Percentiles rank a stretch among this genome's conserved stretches.
Conservation (phyloP, 192 early-diverging fungal species). For the Podochytrium sp. region DNA sequence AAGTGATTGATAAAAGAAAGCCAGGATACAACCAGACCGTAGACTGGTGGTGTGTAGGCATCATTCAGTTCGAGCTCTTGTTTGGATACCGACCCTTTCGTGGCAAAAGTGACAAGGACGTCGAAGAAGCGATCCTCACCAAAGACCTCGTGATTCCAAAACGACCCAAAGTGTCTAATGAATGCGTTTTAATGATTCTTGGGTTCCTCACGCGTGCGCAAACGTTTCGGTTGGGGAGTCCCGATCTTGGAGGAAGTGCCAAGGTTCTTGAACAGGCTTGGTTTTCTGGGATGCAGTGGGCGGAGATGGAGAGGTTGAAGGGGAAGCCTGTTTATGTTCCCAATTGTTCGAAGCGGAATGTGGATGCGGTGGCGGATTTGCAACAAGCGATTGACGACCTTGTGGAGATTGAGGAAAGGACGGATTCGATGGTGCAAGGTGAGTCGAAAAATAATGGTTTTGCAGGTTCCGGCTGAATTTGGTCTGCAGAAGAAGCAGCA, state of each 20-base stretch:
- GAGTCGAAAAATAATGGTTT: too few relatives aligned
- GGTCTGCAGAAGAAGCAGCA: too few relatives aligned
- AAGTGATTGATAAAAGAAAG: conserved; percentile 36
- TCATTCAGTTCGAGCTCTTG: conserved; percentile 54
- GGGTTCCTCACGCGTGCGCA: neutral
- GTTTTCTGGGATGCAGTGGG: neutral
- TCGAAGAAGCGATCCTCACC: conserved; percentile 49
- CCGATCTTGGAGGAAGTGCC: neutral
- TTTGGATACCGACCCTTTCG: conserved; percentile 80
- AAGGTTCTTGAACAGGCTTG: neutral
- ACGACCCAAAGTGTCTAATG: neutral
- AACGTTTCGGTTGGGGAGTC: neutral
- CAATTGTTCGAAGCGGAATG: too few relatives aligned
- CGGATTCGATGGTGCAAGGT: too few relatives aligned
- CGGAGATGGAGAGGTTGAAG: neutral
- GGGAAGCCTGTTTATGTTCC: conserved; percentile 3
- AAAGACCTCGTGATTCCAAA: neutral
- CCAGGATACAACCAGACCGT: conserved; percentile 79
- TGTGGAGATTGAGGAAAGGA: too few relatives aligned
- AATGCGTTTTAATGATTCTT: neutral
- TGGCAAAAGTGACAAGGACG: conserved; percentile 72
- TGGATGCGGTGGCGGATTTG: too few relatives aligned
- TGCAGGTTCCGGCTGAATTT: too few relatives aligned
- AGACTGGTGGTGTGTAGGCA: conserved; percentile 96
- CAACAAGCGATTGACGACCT: too few relatives aligned